Base-by-base conservation (phyloP, 306 rosid species). In the Cucurbita maxima region DNA sequence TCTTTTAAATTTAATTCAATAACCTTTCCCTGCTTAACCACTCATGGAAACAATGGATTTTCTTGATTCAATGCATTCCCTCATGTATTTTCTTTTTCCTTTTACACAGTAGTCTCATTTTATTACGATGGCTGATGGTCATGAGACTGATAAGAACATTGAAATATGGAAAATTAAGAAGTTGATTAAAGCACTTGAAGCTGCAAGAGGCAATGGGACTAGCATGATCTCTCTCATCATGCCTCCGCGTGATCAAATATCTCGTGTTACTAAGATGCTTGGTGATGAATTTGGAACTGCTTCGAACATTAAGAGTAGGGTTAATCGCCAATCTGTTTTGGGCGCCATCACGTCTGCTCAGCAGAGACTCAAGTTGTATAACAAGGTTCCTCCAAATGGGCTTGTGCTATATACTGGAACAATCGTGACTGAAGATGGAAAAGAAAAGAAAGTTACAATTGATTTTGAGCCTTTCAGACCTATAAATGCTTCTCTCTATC, bases 251-350 rank as follows among this genome's bases (percentile, higher is more conserved):
- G 97, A 91, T 87, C 97, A 91, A 58, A 81, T 91, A 22, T 89
- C 97, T 54, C 89, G 93, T 56, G 97, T 91, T 70, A 89, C 97
- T 16, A 91, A 91, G 92, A 91, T 91, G 97, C 79, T 91, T 74
- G 97, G 96, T 47, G 97, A 91, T 82, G 97, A 91, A 82, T 91
- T 83, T 79, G 97, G 97, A 75, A 91, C 97, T 83, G 97, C 96
- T 73, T 91, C 97, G 63, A 91, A 91, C 78, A 91, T 91, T 76
- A 91, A 91, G 67, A 91, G 97, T 47, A 84, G 97, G 85, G 97
- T 91, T 66, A 91, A 91, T 79, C 85, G 96, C 6, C 96, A 89
- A 79, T 91, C 97, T 25, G 97, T 91, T 67, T 76, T 91, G 71
- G 97, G 86, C 14, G 97, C 97, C 47, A 91, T 91, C 40, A 91